These are phyloP conservation scores for Moricandia arvensis DNA, from an alignment of 345 rosid genomes.

Conservation along the genomic window DNA sequence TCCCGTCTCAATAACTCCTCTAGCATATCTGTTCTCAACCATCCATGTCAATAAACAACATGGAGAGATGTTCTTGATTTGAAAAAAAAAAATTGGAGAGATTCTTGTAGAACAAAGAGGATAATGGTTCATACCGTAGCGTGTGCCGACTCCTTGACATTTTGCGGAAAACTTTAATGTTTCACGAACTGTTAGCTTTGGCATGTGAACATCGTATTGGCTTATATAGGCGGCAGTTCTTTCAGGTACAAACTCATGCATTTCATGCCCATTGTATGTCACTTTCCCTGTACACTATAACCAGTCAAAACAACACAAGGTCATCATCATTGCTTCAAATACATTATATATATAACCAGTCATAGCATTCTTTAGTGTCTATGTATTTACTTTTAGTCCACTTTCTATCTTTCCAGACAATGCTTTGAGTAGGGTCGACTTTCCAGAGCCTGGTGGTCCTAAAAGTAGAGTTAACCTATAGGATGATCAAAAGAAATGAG, in stretches of 20 bases:
- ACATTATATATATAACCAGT: background rate
- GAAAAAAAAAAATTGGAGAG: background rate
- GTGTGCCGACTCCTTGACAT: slow-evolving; percentile 73
- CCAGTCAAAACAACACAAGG: background rate
- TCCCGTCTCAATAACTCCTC: slow-evolving; percentile 76
- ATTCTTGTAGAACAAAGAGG: background rate
- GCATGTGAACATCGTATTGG: slow-evolving; percentile 63
- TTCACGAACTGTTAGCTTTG: slow-evolving; percentile 70
- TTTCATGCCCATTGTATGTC: slow-evolving; percentile 57
- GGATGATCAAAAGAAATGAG: background rate
- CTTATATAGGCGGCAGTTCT: slow-evolving; percentile 68
- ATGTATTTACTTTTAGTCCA: slow-evolving; percentile 30
- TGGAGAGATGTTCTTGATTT: background rate
- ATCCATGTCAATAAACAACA: background rate
- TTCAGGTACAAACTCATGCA: slow-evolving; percentile 65
- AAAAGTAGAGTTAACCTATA: slow-evolving; percentile 65
- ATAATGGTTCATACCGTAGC: slow-evolving; percentile 45
- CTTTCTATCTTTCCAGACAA: slow-evolving; percentile 61
- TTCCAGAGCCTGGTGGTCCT: slow-evolving; percentile 92
- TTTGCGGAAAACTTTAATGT: slow-evolving; percentile 76
- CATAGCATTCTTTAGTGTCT: background rate
- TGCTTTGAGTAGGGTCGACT: slow-evolving; percentile 69
- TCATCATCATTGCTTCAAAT: background rate
- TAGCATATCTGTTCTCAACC: slow-evolving; percentile 52
- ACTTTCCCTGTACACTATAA: slow-evolving; percentile 56